Evolutionary conservation across 2,329 filamentous ascomycete species (phyloP), one percentile per base, ranked within the genome.

Genomic region (Alternaria tenuissima): DNA sequence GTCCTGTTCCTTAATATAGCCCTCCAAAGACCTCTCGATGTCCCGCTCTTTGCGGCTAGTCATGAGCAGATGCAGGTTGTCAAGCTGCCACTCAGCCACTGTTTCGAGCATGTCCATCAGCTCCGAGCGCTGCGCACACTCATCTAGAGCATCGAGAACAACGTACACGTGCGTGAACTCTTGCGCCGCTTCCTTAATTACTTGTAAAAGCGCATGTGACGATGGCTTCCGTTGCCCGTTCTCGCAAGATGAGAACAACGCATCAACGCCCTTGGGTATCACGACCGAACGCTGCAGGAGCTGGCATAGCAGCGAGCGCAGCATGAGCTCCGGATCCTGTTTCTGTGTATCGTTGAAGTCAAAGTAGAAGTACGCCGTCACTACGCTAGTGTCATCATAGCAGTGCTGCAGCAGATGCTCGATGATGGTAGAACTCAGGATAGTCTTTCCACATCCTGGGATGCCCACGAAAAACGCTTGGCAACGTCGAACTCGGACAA

Each of bases 371-470:
- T 74, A 74, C 9, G 60, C 61, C 1, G 53, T 62, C 12, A 66
- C 66, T 14, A 56, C 61, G 0, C 43, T 54, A 48, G 56, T 26
- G 28, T 34, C 32, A 34, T 34, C 32, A 34, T 34, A 1, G 32
- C 32, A 34, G 32, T 34, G 2, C 1, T 34, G 32, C 32, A 34
- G 32, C 32, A 34, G 32, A 34, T 34, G 0, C 12, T 34, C 32
- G 0, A 34, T 1, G 20, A 81, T 63, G 2, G 72, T 77, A 11
- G 76, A 80, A 57, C 74, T 76, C 1, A 82, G 69, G 54, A 82
- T 68, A 0, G 78, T 81, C 62, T 82, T 82, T 11, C 81, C 80
- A 52, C 79, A 82, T 41, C 80, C 80, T 20, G 77, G 72, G 34
- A 79, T 80, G 64, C 64, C 22, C 22, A 24, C 3, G 59, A 59